Percentiles rank a stretch among this genome's conserved stretches.
Evolutionary conservation across 2,329 filamentous ascomycete species (phyloP).

Genomic region (Neocatenulostroma microsporum): DNA sequence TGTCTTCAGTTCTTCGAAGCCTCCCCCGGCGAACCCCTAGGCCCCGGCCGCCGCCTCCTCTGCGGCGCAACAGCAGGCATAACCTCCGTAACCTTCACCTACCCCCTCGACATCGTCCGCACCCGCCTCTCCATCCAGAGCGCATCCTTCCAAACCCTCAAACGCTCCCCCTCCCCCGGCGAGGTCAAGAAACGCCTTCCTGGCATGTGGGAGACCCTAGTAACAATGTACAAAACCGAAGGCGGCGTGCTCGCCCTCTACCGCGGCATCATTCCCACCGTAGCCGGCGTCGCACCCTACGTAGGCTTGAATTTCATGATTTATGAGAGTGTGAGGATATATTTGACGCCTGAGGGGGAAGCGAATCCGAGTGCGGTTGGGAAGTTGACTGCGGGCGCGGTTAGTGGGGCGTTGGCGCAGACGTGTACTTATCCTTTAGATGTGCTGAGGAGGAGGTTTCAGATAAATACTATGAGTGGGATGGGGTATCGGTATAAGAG

Average conservation of each 20-base stretch:
- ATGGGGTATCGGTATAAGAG: conserved; percentile 95
- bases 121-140: conserved; percentile 94
- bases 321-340: conserved; percentile 79
- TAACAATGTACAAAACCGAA: conserved; percentile 80
- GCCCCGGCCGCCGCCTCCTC: conserved; percentile 66
- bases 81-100: conserved; percentile 90
- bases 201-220: conserved; percentile 84
- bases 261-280: conserved; percentile 84
- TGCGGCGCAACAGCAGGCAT: conserved; percentile 90
- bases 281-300: conserved; percentile 92
- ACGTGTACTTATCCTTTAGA: conserved; percentile 99
- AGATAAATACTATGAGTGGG: conserved; percentile 98
- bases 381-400: conserved; percentile 81
- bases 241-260: conserved; percentile 83
- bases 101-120: conserved; percentile 94
- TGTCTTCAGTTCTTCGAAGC: conserved; percentile 73
- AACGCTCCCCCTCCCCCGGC: no score
- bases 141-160: conserved; percentile 80
- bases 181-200: conserved; percentile 56
- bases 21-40: conserved; percentile 64
- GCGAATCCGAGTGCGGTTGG: conserved; percentile 69
- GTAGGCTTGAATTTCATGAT: conserved; percentile 98
- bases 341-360: conserved; percentile 80
- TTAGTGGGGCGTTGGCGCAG: conserved; percentile 93
- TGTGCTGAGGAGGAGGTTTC: conserved; percentile 85